These are phyloP conservation scores for Phaeomoniella chlamydospora DNA, from an alignment of 2,329 filamentous ascomycete species.

Conservation along the genomic window DNA sequence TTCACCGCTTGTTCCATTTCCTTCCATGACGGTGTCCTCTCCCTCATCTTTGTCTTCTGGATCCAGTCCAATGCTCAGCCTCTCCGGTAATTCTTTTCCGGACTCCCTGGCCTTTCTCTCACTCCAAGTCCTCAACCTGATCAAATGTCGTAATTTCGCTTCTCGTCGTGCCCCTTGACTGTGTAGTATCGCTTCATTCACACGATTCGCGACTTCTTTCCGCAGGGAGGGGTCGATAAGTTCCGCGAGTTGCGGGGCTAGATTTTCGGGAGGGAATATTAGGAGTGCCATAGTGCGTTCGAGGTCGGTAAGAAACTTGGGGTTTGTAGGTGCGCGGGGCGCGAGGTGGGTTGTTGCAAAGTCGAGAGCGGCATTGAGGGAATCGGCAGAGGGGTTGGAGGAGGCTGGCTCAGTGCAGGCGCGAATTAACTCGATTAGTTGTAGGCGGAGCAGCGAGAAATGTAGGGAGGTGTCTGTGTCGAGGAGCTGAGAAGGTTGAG, in stretches of 20 bases:
- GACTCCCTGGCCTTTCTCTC: slow-evolving; percentile 42
- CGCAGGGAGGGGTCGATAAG: slow-evolving; percentile 69
- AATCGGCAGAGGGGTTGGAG: slow-evolving; percentile 26
- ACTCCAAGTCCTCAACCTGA: slow-evolving; percentile 73
- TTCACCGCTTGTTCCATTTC: slow-evolving; percentile 1
- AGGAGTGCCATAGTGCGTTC: slow-evolving; percentile 88
- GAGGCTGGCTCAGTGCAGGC: slow-evolving; percentile 52
- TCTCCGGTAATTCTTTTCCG: slow-evolving; percentile 30
- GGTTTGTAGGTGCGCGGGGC: slow-evolving; percentile 69
- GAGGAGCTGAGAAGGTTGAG: slow-evolving; percentile 52
- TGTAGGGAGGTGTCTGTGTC: slow-evolving; percentile 72
- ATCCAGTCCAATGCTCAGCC: slow-evolving; percentile 28
- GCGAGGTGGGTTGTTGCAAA: slow-evolving; percentile 83
- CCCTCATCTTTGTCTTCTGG: slow-evolving; percentile 1
- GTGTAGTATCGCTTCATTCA: slow-evolving; percentile 77
- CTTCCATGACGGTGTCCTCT: background rate
- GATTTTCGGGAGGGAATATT: slow-evolving; percentile 69
- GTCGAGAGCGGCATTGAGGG: slow-evolving; percentile 62
- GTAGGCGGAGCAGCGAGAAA: slow-evolving; percentile 77
- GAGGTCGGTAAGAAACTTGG: slow-evolving; percentile 69
- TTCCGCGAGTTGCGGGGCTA: slow-evolving; percentile 57
- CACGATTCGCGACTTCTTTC: slow-evolving; percentile 67
- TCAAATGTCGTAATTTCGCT: slow-evolving; percentile 66
- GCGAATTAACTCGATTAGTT: slow-evolving; percentile 87
- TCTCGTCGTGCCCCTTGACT: slow-evolving; percentile 60